Evolutionary conservation across 306 rosid genomes (phyloP).

Genomic region (Oxytropis ochrocephala): DNA sequence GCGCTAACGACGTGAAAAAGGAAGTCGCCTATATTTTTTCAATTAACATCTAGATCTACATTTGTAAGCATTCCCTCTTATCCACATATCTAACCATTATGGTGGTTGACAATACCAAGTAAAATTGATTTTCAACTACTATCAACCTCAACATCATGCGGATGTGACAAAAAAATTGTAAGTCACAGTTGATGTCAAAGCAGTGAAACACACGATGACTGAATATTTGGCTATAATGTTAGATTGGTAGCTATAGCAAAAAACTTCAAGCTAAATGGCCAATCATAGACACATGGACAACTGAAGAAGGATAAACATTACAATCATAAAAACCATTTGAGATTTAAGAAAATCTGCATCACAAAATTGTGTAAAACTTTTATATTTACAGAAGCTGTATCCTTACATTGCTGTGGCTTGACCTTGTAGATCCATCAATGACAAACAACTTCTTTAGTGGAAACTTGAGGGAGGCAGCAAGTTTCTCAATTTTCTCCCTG

Average conservation of each 20-base stretch:
- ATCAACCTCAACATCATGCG: background rate
- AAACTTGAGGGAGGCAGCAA: conserved; percentile 78
- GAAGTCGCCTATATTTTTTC: background rate
- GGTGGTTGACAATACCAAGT: background rate
- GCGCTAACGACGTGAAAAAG: too few relatives aligned
- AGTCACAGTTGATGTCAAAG: background rate
- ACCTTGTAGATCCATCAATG: conserved; percentile 93
- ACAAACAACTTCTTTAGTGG: conserved; percentile 88
- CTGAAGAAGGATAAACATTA: background rate
- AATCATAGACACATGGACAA: background rate
- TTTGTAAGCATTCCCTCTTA: background rate
- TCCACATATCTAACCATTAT: background rate
- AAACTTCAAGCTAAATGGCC: background rate
- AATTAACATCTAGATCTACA: background rate
- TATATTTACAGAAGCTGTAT: conserved; percentile 10
- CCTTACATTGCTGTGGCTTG: conserved; percentile 96
- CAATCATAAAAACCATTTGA: background rate
- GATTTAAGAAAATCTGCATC: background rate
- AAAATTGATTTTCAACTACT: background rate
- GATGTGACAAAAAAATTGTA: background rate
- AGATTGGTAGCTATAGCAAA: background rate
- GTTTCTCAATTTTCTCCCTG: conserved; percentile 80
- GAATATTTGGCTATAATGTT: background rate
- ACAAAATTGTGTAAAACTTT: background rate
- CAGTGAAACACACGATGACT: background rate